Evolutionary conservation across 176 grass and related monocot species (phyloP).

Genomic region (Eragrostis nindensis): DNA sequence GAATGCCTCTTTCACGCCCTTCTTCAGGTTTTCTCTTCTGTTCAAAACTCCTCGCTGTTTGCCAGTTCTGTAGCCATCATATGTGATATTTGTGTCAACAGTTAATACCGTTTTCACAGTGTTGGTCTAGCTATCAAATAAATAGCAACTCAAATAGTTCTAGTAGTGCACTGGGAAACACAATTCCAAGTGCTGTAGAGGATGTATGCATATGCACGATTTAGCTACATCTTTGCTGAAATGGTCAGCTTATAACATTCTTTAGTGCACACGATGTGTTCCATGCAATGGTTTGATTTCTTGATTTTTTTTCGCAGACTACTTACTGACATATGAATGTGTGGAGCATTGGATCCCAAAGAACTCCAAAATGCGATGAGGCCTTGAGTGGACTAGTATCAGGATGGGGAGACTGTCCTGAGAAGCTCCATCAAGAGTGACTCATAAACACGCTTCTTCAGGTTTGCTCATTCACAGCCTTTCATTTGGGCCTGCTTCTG

Average conservation of each 20-base stretch:
- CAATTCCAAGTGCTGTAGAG: not conserved
- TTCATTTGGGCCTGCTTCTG: conserved; percentile 2
- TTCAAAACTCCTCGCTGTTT: conserved; percentile 5
- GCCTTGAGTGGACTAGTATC: conserved; percentile 85
- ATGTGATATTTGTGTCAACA: not conserved
- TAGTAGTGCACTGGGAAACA: not conserved
- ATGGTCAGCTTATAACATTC: not conserved
- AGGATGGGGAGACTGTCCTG: conserved; percentile 83
- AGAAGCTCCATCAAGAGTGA: conserved; percentile 81
- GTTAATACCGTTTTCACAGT: not conserved
- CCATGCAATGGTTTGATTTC: not conserved
- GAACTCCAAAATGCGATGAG: conserved; percentile 89
- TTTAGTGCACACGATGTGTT: conserved; percentile 7
- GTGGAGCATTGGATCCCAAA: conserved; percentile 93
- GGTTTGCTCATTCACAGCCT: conserved; percentile 40
- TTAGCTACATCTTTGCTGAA: not conserved
- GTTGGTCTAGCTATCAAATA: not conserved
- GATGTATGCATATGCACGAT: not conserved
- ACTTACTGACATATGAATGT: conserved; percentile 23
- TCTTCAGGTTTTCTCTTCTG: conserved; percentile 56
- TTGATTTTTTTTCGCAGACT: conserved; percentile 43
- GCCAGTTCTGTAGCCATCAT: not conserved
- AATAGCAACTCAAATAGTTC: not conserved
- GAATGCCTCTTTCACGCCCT: conserved; percentile 60
- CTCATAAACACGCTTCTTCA: conserved; percentile 48